A percentile compares a stretch with the other conserved stretches of the same genome.
These are phyloP conservation scores for Serendipita sp. DNA, from an alignment of 1,284 basidiomycete genomes.

Conservation along the genomic window DNA sequence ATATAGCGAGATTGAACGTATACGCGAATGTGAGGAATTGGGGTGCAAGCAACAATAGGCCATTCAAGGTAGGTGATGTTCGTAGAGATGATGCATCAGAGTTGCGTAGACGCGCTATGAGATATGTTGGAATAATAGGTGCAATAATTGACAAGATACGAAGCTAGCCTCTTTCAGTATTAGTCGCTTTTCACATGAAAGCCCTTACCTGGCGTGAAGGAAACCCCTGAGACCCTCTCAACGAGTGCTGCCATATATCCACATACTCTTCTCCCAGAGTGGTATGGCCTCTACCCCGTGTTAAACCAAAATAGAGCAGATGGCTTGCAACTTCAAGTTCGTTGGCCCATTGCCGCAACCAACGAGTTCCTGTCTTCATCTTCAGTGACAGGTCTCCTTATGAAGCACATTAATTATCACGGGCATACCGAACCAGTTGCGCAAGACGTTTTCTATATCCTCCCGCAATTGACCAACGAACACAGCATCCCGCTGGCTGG, in stretches of 20 bases:
- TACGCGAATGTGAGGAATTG: neutral
- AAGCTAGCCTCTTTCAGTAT: conserved; percentile 16
- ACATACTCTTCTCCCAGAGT: conserved; percentile 88
- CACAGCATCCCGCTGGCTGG: conserved; percentile 72
- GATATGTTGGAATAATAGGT: conserved; percentile 45
- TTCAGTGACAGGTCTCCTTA: conserved; percentile 4
- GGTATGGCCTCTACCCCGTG: conserved; percentile 65
- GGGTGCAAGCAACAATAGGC: neutral
- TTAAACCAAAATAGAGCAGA: conserved; percentile 60
- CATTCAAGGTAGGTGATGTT: neutral
- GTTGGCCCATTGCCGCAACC: conserved; percentile 69
- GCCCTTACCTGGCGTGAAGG: conserved; percentile 25
- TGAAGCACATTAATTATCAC: neutral
- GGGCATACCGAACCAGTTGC: conserved; percentile 61
- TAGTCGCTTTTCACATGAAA: neutral
- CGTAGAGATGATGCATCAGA: conserved; percentile 15
- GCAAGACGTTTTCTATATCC: conserved; percentile 58
- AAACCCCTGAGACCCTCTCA: conserved; percentile 20
- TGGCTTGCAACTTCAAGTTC: conserved; percentile 63
- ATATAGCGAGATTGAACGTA: conserved; percentile 69
- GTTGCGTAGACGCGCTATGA: conserved; percentile 37
- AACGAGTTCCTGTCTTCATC: conserved; percentile 53
- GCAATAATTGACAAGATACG: conserved; percentile 50
- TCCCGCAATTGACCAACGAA: conserved; percentile 65
- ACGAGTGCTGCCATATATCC: conserved; percentile 62